Evolutionary conservation across 2,329 filamentous ascomycete species (phyloP), one percentile per base, ranked within the genome.

Genomic region (Torrubiella hemipterigena): DNA sequence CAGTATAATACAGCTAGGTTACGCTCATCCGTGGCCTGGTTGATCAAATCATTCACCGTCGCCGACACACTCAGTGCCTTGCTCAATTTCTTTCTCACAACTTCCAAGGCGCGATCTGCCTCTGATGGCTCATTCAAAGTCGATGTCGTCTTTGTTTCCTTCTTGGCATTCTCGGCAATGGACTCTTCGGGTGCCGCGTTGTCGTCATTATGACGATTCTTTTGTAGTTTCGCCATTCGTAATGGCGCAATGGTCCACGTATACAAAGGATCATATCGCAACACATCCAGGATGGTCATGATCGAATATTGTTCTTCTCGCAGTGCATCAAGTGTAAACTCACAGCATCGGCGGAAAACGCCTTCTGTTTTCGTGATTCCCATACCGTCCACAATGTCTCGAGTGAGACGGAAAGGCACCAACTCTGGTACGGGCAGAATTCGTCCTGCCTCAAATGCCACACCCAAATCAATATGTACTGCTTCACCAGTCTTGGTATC

Each of bases 181-280:
- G 58, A 55, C 11, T 46, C 44, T 5, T 51, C 51, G 2, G 56
- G 57, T 5, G 54, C 46, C 5, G 42, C 47, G 18, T 44, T 46
- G 27, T 43, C 64, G 3, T 69, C 57, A 4, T 58, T 61, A 23
- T 58, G 68, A 27, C 77, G 63, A 7, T 69, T 73, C 43, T 73
- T 71, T 47, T 79, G 75, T 33, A 80, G 55, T 46, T 77, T 78
- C 24, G 73, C 71, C 35, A 79, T 56, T 14, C 75, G 65, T 20
- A 78, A 61, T 0, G 75, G 75, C 9, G 83, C 91, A 34, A 95
- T 77, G 21, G 84, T 89, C 91, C 91, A 99, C 38, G 77, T 91
- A 54, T 96, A 93, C 38, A 99, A 61, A 2, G 91, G 93, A 64
- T 99, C 91, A 56, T 95, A 96, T n/a, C 93, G 81, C 36, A 99